Conservation (phyloP, 2,329 filamentous ascomycete genomes). For the Ilyonectria mors-panacis region DNA sequence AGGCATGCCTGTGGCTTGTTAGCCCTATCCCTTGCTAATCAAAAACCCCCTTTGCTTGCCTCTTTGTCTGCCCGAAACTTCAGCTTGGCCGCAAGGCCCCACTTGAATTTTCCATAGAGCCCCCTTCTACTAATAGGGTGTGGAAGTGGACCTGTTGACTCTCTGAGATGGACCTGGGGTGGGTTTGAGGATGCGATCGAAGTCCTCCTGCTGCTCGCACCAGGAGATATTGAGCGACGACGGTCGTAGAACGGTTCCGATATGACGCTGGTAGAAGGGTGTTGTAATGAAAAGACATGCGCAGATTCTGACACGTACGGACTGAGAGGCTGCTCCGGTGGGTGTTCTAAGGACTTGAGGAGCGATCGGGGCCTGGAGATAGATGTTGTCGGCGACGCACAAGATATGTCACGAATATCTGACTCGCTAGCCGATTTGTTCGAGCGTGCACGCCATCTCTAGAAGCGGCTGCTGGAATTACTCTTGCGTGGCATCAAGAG, state of each 20-base stretch:
- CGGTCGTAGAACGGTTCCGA: conserved; percentile 29
- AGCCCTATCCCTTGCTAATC: background rate
- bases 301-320: conserved; percentile 64
- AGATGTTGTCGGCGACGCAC: conserved; percentile 46
- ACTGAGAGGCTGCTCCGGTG: conserved; percentile 50
- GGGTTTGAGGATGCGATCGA: background rate
- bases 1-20: conserved; percentile 24
- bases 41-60: conserved; percentile 5
- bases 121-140: conserved; percentile 12
- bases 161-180: background rate
- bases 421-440: conserved; percentile 55
- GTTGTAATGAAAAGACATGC: conserved; percentile 64
- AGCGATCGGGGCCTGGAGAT: conserved; percentile 31
- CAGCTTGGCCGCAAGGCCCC: conserved; percentile 43
- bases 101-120: conserved; percentile 43
- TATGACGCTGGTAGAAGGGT: conserved; percentile 36
- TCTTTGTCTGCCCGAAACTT: conserved; percentile 33
- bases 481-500: conserved; percentile 48
- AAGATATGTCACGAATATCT: conserved; percentile 40
- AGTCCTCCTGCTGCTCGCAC: background rate
- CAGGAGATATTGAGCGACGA: conserved; percentile 20
- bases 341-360: conserved; percentile 31
- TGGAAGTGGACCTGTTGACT: conserved; percentile 7
- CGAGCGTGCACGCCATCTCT: conserved; percentile 60
- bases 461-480: conserved; percentile 53